These are phyloP conservation scores for Rheum nobile DNA, from an alignment of 148 eudicot species.

Conservation along the genomic window DNA sequence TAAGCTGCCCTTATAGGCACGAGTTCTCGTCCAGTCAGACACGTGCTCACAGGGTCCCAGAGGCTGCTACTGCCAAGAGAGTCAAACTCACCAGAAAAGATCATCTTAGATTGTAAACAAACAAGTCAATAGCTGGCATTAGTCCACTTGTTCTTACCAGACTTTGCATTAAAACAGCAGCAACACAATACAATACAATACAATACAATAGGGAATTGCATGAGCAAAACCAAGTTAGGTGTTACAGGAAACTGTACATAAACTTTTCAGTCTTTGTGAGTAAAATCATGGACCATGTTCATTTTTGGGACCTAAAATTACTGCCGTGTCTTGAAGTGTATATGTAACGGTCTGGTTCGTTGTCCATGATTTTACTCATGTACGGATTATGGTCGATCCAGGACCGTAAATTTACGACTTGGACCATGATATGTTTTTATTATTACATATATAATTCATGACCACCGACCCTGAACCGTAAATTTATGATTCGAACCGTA, in stretches of 20 bases:
- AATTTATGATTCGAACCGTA: too few species aligned
- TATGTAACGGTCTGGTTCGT: too few species aligned
- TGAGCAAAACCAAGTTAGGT: neutral
- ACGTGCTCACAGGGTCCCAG: constrained; percentile 17
- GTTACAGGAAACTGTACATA: neutral
- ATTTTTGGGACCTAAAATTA: too few species aligned
- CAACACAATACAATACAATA: neutral
- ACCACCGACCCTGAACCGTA: too few species aligned
- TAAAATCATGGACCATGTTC: neutral
- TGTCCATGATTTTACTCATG: too few species aligned
- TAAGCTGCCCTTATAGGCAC: constrained; percentile 31
- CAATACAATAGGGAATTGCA: neutral
- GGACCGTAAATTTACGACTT: too few species aligned
- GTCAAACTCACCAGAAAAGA: constrained; percentile 15
- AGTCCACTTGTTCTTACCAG: too few species aligned
- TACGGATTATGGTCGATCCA: too few species aligned
- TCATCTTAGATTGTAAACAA: neutral
- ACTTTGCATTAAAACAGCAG: too few species aligned
- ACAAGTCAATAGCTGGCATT: neutral
- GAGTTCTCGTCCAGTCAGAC: constrained; percentile 10
- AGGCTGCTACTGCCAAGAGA: constrained; percentile 26
- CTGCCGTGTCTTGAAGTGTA: too few species aligned
- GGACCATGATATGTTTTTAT: too few species aligned
- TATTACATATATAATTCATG: too few species aligned
- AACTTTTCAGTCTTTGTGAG: neutral